Percentiles rank a stretch among this genome's conserved stretches.
Conservation (phyloP, 2,329 filamentous ascomycete species). For the Calonectria crousiana region DNA sequence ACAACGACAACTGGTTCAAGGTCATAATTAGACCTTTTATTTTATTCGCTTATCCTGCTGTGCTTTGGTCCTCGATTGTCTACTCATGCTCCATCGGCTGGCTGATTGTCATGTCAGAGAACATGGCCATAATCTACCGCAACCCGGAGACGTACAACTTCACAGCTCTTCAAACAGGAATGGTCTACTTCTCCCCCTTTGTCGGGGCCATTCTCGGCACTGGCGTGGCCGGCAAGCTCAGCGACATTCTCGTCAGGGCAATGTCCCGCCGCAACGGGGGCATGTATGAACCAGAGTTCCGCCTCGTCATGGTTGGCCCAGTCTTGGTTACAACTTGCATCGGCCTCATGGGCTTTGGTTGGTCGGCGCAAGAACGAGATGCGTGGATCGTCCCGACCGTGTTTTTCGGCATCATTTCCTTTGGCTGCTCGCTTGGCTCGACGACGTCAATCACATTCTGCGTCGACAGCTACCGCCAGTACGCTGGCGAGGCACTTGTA, state of each 20-base stretch:
- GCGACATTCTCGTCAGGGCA: conserved; percentile 83
- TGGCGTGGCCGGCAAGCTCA: conserved; percentile 88
- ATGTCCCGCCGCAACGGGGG: conserved; percentile 90
- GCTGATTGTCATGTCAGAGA: conserved; percentile 95
- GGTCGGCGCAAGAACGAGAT: conserved; percentile 81
- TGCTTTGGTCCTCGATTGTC: conserved; percentile 88
- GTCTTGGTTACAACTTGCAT: conserved; percentile 83
- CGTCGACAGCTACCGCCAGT: conserved; percentile 92
- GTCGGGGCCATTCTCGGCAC: conserved; percentile 91
- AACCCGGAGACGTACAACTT: conserved; percentile 81
- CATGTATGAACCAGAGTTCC: conserved; percentile 94
- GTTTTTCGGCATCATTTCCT: conserved; percentile 93
- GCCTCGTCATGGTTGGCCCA: conserved; percentile 87
- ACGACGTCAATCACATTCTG: conserved; percentile 95
- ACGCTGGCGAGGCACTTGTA: conserved; percentile 93
- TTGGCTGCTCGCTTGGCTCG: conserved; percentile 89
- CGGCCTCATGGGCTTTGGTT: conserved; percentile 96
- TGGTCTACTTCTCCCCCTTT: conserved; percentile 92
- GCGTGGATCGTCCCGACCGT: conserved; percentile 92
- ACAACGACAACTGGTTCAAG: conserved; percentile 82
- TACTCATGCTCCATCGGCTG: conserved; percentile 93
- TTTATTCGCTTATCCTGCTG: conserved; percentile 86
- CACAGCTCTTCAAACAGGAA: conserved; percentile 80
- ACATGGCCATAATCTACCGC: conserved; percentile 84
- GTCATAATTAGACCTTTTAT: conserved; percentile 86